These are phyloP conservation scores for Orbilia javanica DNA, from an alignment of 2,329 filamentous ascomycete species.

Conservation along the genomic window DNA sequence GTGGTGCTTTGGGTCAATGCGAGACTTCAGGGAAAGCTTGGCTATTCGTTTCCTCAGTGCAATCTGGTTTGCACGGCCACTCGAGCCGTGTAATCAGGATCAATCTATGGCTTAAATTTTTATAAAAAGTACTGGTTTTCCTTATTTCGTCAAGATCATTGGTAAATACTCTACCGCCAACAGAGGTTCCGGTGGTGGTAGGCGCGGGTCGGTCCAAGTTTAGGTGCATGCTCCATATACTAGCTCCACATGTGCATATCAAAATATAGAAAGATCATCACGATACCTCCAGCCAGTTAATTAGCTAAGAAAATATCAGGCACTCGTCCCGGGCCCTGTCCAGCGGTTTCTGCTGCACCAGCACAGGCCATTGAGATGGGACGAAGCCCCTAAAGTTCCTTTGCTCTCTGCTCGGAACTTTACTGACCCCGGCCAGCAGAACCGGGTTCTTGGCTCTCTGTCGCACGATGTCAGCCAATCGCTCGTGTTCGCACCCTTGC, in stretches of 20 bases:
- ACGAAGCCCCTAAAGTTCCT: conserved; percentile 36
- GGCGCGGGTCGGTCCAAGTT: conserved; percentile 54
- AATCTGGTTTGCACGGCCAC: conserved; percentile 14
- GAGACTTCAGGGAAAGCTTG: conserved; percentile 36
- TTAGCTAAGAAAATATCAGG: background rate
- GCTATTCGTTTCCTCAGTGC: conserved; percentile 4
- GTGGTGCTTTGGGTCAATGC: conserved; percentile 6
- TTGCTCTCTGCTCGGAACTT: conserved; percentile 16
- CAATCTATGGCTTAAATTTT: background rate
- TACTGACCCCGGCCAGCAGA: conserved; percentile 16
- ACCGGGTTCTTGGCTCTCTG: conserved; percentile 20
- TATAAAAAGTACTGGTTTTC: background rate
- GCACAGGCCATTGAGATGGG: conserved; percentile 52
- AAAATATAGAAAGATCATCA: background rate
- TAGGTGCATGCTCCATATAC: conserved; percentile 21
- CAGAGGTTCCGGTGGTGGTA: conserved; percentile 25
- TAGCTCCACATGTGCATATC: background rate
- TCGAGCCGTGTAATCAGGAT: background rate
- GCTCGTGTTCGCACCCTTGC: conserved; percentile 32
- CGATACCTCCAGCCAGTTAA: background rate
- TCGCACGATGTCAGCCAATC: conserved; percentile 43
- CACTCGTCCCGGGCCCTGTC: conserved; percentile 17
- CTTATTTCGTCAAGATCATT: conserved; percentile 25
- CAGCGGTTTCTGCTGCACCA: conserved; percentile 55
- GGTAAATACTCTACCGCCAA: conserved; percentile 37